phyloP scores from a whole-genome alignment of 495 filamentous ascomycete genomes.

The Xylaria sp. region DNA sequence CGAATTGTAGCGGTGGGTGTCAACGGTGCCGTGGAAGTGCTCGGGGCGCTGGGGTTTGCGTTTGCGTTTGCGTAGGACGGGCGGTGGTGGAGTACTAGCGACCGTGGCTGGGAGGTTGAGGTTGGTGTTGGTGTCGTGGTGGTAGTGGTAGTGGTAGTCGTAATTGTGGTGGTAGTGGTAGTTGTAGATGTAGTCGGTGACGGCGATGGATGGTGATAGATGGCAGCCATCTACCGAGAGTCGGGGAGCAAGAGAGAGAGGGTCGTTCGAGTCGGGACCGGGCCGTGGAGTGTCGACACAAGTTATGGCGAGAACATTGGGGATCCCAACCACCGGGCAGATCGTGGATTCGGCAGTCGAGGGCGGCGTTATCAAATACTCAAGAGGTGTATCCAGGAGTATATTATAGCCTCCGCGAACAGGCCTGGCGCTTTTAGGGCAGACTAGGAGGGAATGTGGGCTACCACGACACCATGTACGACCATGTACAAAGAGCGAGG shows the following conservation, averaged over 20 bases:
- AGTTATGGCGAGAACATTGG: slow-evolving; percentile 16
- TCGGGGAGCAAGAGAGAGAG: slow-evolving; percentile 15
- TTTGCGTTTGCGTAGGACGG: slow-evolving; percentile 23
- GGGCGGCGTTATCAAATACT: slow-evolving; percentile 8
- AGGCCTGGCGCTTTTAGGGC: slow-evolving; percentile 19
- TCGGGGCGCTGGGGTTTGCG: too few relatives aligned
- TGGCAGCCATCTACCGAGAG: slow-evolving; percentile 29
- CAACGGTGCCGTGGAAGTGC: not conserved
- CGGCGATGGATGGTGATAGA: slow-evolving; percentile 16
- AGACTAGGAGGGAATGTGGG: slow-evolving; percentile 21
- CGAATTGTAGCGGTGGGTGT: not conserved
- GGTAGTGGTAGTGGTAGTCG: too few relatives aligned
- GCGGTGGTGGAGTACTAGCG: slow-evolving; percentile 5
- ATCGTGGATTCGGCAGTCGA: slow-evolving; percentile 9
- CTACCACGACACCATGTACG: slow-evolving; percentile 12
- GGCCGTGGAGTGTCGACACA: slow-evolving; percentile 20
- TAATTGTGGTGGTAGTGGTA: too few relatives aligned
- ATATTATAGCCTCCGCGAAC: not conserved
- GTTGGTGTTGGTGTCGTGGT: too few relatives aligned
- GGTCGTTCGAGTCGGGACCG: slow-evolving; percentile 16
- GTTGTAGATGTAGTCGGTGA: slow-evolving; percentile 10
- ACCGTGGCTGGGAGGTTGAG: slow-evolving; percentile 6
- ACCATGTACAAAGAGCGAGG: slow-evolving; percentile 7
- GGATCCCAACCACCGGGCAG: slow-evolving; percentile 20
- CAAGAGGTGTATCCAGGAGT: not conserved